Conservation (phyloP, 192 early-diverging fungal species). For the Dimargaris verticillata region DNA sequence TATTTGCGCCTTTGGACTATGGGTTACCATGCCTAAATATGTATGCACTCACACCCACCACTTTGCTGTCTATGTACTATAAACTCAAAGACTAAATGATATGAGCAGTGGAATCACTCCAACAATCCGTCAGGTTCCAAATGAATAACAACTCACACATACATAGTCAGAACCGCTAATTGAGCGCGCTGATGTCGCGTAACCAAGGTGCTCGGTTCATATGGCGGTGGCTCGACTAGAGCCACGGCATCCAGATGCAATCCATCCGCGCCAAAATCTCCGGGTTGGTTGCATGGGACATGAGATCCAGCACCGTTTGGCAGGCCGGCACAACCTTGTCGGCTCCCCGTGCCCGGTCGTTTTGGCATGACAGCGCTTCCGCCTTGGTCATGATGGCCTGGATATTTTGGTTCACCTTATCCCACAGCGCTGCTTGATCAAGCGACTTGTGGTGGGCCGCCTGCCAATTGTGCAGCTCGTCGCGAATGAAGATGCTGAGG, state of each 20-base stretch:
- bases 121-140: too few relatives aligned
- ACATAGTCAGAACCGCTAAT: too few relatives aligned
- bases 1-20: too few relatives aligned
- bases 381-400: slow-evolving; percentile 2
- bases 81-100: too few relatives aligned
- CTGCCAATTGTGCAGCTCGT: slow-evolving; percentile 77
- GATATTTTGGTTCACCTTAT: slow-evolving; percentile 8
- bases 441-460: slow-evolving; percentile 38
- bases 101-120: too few relatives aligned
- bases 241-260: slow-evolving; percentile 78
- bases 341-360: slow-evolving; percentile 19
- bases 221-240: slow-evolving; percentile 22
- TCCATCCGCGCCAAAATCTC: slow-evolving; percentile 93
- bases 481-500: slow-evolving; percentile 82
- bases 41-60: too few relatives aligned
- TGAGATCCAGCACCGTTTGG: slow-evolving; percentile 80
- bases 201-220: too few relatives aligned
- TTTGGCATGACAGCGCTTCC: slow-evolving; percentile 3
- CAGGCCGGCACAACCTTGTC: slow-evolving; percentile 42
- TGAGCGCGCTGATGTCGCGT: too few relatives aligned
- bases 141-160: too few relatives aligned
- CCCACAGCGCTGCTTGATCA: slow-evolving; percentile 9
- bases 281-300: slow-evolving; percentile 79
- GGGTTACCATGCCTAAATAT: too few relatives aligned
- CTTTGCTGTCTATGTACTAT: too few relatives aligned